Percentiles rank a stretch among this genome's conserved stretches.
phyloP scores from a whole-genome alignment of 2,329 filamentous ascomycete genomes.

The Colletotrichum brevisporum region DNA sequence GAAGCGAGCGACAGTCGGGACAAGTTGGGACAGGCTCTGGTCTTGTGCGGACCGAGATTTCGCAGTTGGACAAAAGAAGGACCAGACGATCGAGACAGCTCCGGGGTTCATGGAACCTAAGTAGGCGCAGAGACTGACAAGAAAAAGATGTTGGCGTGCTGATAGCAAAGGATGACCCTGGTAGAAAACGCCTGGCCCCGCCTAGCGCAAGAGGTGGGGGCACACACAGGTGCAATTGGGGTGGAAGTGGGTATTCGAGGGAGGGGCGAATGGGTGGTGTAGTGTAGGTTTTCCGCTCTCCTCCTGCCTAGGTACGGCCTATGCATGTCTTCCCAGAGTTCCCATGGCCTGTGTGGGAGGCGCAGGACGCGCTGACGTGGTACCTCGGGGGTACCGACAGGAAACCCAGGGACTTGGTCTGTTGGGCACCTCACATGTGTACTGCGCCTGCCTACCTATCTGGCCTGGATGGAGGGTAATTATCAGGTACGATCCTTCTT shows the following conservation, averaged over 20 bases:
- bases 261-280: slow-evolving; percentile 2
- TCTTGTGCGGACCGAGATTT: slow-evolving; percentile 16
- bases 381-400: slow-evolving; percentile 28
- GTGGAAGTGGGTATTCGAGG: neutral
- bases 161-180: slow-evolving; percentile 38
- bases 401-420: neutral
- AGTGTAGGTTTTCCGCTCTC: slow-evolving; percentile 1
- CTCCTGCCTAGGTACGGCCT: neutral
- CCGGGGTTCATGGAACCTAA: slow-evolving; percentile 38
- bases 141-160: slow-evolving; percentile 38
- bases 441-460: neutral
- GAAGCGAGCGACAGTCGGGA: slow-evolving; percentile 1
- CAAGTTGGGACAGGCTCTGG: slow-evolving; percentile 2
- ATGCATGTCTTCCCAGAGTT: slow-evolving; percentile 12
- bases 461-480: too few species aligned
- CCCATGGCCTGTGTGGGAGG: slow-evolving; percentile 27
- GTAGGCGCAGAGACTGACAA: slow-evolving; percentile 30
- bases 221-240: neutral
- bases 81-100: slow-evolving; percentile 26
- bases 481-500: neutral
- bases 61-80: slow-evolving; percentile 24
- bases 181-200: slow-evolving; percentile 35
- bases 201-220: slow-evolving; percentile 31
- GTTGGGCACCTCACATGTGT: neutral
- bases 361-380: slow-evolving; percentile 24